These are phyloP conservation scores for Melampsora larici-populina DNA, from an alignment of 1,284 basidiomycete species.

Conservation along the genomic window DNA sequence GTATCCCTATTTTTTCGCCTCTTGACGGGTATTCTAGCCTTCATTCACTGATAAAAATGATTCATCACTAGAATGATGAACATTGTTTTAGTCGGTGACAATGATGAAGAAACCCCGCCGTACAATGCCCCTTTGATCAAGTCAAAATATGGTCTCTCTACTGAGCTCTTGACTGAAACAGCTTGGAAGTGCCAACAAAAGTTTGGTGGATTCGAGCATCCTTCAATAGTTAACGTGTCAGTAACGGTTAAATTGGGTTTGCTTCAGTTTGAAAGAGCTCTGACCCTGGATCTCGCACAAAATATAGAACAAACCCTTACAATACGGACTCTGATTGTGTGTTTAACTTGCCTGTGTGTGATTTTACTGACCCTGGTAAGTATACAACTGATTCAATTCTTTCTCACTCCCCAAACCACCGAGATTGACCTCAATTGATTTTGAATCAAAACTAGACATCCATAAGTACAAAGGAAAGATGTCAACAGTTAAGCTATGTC, in stretches of 20 bases:
- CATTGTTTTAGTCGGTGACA: background rate
- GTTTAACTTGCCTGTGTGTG: constrained; percentile 41
- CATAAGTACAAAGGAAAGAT: constrained; percentile 4
- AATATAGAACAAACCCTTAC: constrained; percentile 28
- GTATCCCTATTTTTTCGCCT: background rate
- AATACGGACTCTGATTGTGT: constrained; percentile 36
- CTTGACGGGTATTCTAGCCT: too few relatives aligned
- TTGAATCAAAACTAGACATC: constrained; percentile 12
- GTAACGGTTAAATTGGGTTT: background rate
- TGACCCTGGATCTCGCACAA: background rate
- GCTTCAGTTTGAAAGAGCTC: background rate
- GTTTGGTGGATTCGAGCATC: constrained; percentile 1
- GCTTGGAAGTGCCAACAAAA: constrained; percentile 15
- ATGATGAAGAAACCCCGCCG: background rate
- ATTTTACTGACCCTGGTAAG: constrained; percentile 31
- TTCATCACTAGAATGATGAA: constrained; percentile 5
- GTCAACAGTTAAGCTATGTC: constrained; percentile 18
- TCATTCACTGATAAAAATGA: background rate
- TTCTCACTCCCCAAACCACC: background rate
- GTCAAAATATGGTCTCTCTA: background rate
- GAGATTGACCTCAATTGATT: background rate
- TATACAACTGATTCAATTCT: background rate
- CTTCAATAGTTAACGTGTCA: constrained; percentile 26
- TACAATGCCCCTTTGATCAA: background rate
- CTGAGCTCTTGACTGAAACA: background rate